These are phyloP conservation scores for Cicer yamashitae DNA, from an alignment of 306 rosid genomes.

Conservation along the genomic window DNA sequence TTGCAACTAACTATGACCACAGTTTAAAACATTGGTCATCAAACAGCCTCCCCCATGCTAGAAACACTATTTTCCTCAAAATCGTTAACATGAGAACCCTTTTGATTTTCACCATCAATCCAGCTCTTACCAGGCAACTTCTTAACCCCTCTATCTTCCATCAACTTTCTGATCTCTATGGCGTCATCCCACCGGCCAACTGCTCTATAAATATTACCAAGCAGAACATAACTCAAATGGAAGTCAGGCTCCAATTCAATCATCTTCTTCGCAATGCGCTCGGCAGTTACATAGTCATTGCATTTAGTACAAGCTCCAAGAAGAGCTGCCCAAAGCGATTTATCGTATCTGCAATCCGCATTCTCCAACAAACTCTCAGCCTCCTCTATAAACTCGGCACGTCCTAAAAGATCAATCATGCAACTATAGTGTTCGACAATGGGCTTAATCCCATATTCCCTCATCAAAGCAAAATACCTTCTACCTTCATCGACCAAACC, in stretches of 20 bases:
- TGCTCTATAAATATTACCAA: constrained; percentile 75
- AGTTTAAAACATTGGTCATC: background rate
- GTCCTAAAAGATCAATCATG: constrained; percentile 84
- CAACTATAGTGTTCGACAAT: constrained; percentile 83
- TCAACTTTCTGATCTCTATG: constrained; percentile 64
- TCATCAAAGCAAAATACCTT: constrained; percentile 62
- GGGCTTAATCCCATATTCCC: constrained; percentile 66
- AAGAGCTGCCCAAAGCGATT: constrained; percentile 83
- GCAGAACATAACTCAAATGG: constrained; percentile 83
- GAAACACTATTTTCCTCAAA: constrained; percentile 33
- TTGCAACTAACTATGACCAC: background rate
- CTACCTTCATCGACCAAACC: constrained; percentile 86
- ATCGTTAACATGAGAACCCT: constrained; percentile 47
- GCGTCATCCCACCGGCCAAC: constrained; percentile 89
- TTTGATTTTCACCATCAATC: constrained; percentile 57
- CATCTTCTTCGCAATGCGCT: constrained; percentile 83
- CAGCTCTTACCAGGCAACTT: constrained; percentile 85
- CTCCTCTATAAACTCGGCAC: constrained; percentile 82
- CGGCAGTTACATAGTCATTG: constrained; percentile 64
- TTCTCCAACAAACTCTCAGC: constrained; percentile 74
- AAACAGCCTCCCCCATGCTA: constrained; percentile 41
- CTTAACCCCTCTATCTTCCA: constrained; percentile 80
- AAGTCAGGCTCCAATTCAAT: constrained; percentile 68
- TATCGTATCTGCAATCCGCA: constrained; percentile 68
- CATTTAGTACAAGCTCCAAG: constrained; percentile 84